Evolutionary conservation across 2,329 filamentous ascomycete genomes (phyloP).

Genomic region (Emergomyces pasteurianus): DNA sequence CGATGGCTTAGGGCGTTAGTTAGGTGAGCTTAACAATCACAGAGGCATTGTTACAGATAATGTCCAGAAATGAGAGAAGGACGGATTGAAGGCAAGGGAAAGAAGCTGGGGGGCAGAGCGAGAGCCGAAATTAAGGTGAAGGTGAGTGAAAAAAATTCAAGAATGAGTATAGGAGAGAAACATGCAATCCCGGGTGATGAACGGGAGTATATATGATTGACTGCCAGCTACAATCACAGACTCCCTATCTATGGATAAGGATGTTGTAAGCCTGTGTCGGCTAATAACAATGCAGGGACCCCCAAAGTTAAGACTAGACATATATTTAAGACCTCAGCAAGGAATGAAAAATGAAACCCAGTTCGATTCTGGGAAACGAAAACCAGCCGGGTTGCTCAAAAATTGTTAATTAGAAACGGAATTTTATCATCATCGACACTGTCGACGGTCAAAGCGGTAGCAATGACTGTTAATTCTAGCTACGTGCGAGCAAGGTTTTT

Average conservation of each 20-base stretch:
- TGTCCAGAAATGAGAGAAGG: neutral
- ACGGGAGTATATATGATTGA: neutral
- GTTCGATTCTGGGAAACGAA: neutral
- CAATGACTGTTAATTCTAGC: neutral
- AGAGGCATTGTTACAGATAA: neutral
- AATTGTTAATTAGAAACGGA: neutral
- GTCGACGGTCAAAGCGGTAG: too few species aligned
- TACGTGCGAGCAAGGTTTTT: neutral
- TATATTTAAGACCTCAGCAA: neutral
- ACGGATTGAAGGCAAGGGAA: neutral
- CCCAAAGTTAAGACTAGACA: neutral
- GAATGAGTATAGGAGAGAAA: neutral
- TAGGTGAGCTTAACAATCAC: too few species aligned
- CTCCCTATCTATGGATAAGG: neutral
- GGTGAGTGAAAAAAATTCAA: neutral
- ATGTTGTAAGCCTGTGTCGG: neutral
- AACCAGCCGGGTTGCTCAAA: neutral
- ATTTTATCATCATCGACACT: too few species aligned
- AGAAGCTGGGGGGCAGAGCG: neutral
- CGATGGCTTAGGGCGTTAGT: too few species aligned
- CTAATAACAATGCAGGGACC: neutral
- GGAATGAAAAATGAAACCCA: neutral
- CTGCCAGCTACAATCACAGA: neutral
- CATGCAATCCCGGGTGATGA: neutral
- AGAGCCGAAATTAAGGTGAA: neutral